These are phyloP conservation scores for Daedaleopsis nitida DNA, from an alignment of 768 basidiomycete species.

Conservation along the genomic window DNA sequence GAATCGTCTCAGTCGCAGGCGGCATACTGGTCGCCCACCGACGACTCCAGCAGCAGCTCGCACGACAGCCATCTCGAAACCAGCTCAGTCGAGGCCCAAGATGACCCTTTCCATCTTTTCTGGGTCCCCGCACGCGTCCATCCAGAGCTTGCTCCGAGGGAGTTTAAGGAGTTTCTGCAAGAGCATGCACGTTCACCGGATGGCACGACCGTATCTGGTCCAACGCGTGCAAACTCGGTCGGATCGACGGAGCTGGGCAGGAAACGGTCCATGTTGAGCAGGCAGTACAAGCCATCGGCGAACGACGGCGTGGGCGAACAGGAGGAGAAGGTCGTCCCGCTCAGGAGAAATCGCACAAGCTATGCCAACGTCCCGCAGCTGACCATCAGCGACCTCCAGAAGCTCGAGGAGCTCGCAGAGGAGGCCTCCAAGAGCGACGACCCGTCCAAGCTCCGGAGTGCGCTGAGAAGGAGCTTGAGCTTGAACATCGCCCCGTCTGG, in stretches of 20 bases:
- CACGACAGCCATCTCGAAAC: constrained; percentile 46
- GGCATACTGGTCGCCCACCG: constrained; percentile 33
- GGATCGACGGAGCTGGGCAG: constrained; percentile 62
- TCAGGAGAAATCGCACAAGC: constrained; percentile 69
- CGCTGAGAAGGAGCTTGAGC: constrained; percentile 84
- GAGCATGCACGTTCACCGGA: constrained; percentile 78
- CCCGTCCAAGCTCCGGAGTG: constrained; percentile 74
- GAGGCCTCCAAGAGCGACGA: constrained; percentile 85
- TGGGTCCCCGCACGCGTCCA: constrained; percentile 98
- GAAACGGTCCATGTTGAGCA: constrained; percentile 91
- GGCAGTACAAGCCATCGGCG: constrained; percentile 85
- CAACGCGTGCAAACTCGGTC: constrained; percentile 44
- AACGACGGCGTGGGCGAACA: constrained; percentile 72
- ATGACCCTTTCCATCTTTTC: constrained; percentile 91
- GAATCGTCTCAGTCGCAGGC: constrained; percentile 49
- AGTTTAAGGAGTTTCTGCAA: constrained; percentile 93
- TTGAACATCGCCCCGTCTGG: constrained; percentile 84
- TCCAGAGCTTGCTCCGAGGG: constrained; percentile 95
- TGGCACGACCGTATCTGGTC: constrained; percentile 37
- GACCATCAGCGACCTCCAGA: constrained; percentile 92
- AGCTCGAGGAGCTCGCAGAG: constrained; percentile 89
- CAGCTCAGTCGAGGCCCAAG: constrained; percentile 41
- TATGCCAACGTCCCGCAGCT: constrained; percentile 78
- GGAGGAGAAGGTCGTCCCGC: constrained; percentile 60
- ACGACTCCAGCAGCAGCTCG: constrained; percentile 45